Evolutionary conservation across 2,329 filamentous ascomycete genomes (phyloP), one percentile per base, ranked within the genome.

Genomic region (Rhynchosporium agropyri): DNA sequence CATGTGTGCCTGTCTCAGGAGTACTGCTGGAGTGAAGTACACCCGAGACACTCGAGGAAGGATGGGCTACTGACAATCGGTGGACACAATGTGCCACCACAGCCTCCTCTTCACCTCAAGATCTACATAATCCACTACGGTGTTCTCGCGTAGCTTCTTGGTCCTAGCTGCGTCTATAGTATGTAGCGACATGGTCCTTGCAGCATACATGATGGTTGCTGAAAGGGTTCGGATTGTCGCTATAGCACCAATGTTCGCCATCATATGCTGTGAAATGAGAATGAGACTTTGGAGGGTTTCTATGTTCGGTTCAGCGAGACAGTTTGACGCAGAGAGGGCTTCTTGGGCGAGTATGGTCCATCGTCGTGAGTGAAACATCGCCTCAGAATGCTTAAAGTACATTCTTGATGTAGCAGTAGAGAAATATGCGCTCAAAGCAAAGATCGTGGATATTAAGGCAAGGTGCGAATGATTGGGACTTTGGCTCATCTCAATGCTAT

Each of bases 81-180:
- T 73, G 9, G 72, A 67, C 28, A 70, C 72, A 7, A 78, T 62
- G 67, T 79, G 77, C 77, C 77, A 78, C 77, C 76, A 78, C 2
- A 77, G 66, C n/a, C 77, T 73, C 38, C 77, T 65, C 31, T 73
- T 72, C 2, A 75, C 72, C 54, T 79, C 77, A 7, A 73, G 66
- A n/a, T 68, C 66, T 6, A 75, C 63, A 15, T 72, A 68, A 38
- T 73, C 64, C 15, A 70, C 62, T 9, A 63, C 15, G 12, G 56
- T 61, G 56, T 53, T 68, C 58, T 58, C 66, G 58, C 65, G 56
- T 13, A 38, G 60, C 54, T 54, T 67, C 64, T 61, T 73, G 61
- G 65, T 70, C 5, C 50, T 56, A 4, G 55, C 42, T 3, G 65
- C 65, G 48, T 71, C 70, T 28, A 70, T 42, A n/a, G 58, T 61